Evolutionary conservation across 1,284 basidiomycete genomes (phyloP), one percentile per base, ranked within the genome.

Genomic region (Microbotryum scabiosae): DNA sequence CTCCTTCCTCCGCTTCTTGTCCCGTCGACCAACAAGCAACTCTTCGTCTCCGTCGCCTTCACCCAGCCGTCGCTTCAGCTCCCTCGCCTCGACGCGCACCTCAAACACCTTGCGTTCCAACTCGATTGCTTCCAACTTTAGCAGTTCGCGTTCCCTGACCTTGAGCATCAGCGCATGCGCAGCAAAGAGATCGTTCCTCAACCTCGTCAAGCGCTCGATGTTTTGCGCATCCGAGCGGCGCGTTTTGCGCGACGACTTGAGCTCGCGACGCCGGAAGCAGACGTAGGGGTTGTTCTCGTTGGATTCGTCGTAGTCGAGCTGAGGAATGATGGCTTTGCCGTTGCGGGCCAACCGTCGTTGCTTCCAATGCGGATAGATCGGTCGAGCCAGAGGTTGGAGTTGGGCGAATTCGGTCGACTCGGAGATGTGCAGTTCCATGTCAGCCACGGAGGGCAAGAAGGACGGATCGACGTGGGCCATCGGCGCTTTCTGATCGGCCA

Each of bases 211-310:
- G 69, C 90, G 88, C 70, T 96, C 92, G 14, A 91, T 87, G 25
- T 87, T 90, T 2, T 87, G 86, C 20, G 85, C 85, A 72, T 96
- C 91, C 1, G 87, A 87, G 10, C 90, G 86, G 26, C 93, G 85
- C 1, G 94, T 98, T 78, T 98, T 97, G 62, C 94, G 85, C 26
- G 91, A 84, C 16, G 88, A 85, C 74, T 97, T 97, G 74, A 89
- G 88, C 73, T 98, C 94, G 62, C 93, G 85, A 58, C 94, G 83
- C 47, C 96, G 85, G 82, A 99, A 98, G 77, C 96, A 99, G 55
- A 97, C 90, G 69, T 97, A 98, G 0, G 96, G 96, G 73, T 97
- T 92, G 63, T 90, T 92, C 56, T 87, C 85, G 75, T 97, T 94
- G 44, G 87, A 82, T 77, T 97, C 94, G 75, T 98, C 92, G 67